A percentile compares a stretch with the other conserved stretches of the same genome.
phyloP scores from a whole-genome alignment of 371 early-diverging fungal species.

The Apophysomyces sp. region DNA sequence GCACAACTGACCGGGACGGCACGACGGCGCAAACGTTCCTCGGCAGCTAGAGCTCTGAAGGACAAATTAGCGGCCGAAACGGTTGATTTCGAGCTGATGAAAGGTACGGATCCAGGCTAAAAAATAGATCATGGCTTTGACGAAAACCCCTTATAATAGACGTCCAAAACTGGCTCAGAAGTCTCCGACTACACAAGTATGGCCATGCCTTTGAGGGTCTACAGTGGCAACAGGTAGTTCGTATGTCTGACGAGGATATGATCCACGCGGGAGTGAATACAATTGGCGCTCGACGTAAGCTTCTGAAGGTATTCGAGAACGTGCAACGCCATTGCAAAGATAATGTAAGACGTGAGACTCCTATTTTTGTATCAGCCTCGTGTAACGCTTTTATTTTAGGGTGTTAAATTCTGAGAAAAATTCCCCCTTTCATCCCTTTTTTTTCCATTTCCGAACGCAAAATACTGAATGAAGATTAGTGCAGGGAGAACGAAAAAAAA shows the following conservation, averaged over 20 bases:
- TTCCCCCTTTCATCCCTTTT: neutral
- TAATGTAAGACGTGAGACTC: constrained; percentile 28
- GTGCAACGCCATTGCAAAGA: constrained; percentile 59
- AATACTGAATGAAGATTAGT: neutral
- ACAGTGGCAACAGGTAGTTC: constrained; percentile 86
- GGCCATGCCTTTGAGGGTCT: constrained; percentile 83
- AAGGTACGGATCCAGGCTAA: constrained; percentile 51
- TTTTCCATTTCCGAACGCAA: constrained; percentile 2
- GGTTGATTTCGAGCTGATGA: constrained; percentile 76
- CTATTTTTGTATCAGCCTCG: neutral
- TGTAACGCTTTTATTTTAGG: neutral
- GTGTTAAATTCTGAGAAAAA: neutral
- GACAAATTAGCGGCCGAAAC: constrained; percentile 82
- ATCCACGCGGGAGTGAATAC: constrained; percentile 87
- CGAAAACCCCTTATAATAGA: constrained; percentile 49
- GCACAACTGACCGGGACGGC: constrained; percentile 42
- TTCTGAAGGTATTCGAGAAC: constrained; percentile 94
- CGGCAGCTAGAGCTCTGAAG: constrained; percentile 55
- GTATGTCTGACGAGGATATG: constrained; percentile 83
- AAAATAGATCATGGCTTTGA: neutral
- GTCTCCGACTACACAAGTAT: constrained; percentile 94
- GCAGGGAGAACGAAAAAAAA: neutral
- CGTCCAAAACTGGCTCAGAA: constrained; percentile 90
- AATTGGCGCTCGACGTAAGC: constrained; percentile 91
- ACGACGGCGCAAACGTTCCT: constrained; percentile 46